Conservation (phyloP, 257 asterid species). For the Lycium barbarum region DNA sequence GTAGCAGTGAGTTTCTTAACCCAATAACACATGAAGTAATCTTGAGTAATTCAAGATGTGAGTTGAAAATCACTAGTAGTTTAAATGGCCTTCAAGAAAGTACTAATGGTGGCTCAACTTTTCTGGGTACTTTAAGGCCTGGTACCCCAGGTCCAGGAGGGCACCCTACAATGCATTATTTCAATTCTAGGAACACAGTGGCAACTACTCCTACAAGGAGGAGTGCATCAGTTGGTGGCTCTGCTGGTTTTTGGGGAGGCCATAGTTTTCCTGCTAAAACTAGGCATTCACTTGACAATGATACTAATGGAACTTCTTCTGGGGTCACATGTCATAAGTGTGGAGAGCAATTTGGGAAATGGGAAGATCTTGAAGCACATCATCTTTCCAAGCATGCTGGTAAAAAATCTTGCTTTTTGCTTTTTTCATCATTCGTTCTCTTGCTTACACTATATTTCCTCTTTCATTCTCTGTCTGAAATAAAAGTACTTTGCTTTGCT, state of each 20-base stretch:
- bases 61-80: slow-evolving; percentile 66
- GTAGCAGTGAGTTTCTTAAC: slow-evolving; percentile 67
- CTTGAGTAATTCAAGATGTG: slow-evolving; percentile 56
- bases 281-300: slow-evolving; percentile 49
- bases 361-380: slow-evolving; percentile 88
- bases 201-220: slow-evolving; percentile 60
- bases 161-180: slow-evolving; percentile 66
- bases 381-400: slow-evolving; percentile 94
- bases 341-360: slow-evolving; percentile 80
- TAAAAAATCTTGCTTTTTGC: slow-evolving; percentile 31
- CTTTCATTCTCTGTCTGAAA: background rate
- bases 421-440: slow-evolving; percentile 15
- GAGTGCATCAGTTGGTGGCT: slow-evolving; percentile 19
- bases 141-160: slow-evolving; percentile 89
- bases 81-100: slow-evolving; percentile 47
- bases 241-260: slow-evolving; percentile 34
- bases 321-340: slow-evolving; percentile 68
- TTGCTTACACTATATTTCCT: slow-evolving; percentile 13
- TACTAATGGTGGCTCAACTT: slow-evolving; percentile 42
- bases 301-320: slow-evolving; percentile 48
- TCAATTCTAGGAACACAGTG: slow-evolving; percentile 53
- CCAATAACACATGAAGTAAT: slow-evolving; percentile 70
- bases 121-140: slow-evolving; percentile 71
- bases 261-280: slow-evolving; percentile 41
- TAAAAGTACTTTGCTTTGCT: background rate